phyloP scores from a whole-genome alignment of 805 yeast species.

The Candida hispaniensis region DNA sequence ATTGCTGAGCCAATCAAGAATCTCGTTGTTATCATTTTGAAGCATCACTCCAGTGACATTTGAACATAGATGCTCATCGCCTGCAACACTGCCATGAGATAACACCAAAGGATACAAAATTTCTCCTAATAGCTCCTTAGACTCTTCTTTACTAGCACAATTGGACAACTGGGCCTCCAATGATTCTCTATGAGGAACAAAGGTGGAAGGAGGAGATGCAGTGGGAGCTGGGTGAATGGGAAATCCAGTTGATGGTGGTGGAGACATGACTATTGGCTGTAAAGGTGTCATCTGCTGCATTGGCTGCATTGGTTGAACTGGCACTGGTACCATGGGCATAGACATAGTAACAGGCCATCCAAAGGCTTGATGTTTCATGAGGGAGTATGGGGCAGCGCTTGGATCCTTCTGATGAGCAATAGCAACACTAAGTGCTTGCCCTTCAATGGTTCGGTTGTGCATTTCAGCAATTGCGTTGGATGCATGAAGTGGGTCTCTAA shows the following conservation, averaged over 20 bases:
- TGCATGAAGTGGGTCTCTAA: constrained; percentile 54
- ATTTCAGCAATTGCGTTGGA: constrained; percentile 55
- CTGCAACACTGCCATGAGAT: constrained; percentile 66
- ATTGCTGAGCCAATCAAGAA: constrained; percentile 73
- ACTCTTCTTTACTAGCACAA: constrained; percentile 35
- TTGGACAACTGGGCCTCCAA: constrained; percentile 38
- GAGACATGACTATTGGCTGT: constrained; percentile 8
- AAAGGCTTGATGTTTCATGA: constrained; percentile 1
- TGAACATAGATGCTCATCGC: constrained; percentile 77
- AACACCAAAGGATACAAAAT: constrained; percentile 79
- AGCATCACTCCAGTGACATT: constrained; percentile 92
- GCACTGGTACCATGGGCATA: not conserved
- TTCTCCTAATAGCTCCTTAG: constrained; percentile 54
- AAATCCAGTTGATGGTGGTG: constrained; percentile 14
- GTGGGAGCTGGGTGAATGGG: constrained; percentile 16
- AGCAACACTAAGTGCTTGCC: constrained; percentile 52
- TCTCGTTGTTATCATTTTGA: constrained; percentile 78
- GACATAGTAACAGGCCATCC: not conserved
- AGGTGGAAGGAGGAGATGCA: constrained; percentile 14
- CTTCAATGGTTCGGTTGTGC: constrained; percentile 43
- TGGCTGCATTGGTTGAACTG: constrained; percentile 3
- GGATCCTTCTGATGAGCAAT: constrained; percentile 56
- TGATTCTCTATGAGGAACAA: constrained; percentile 31
- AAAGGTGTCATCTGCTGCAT: not conserved
- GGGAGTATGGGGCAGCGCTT: constrained; percentile 4